A percentile compares a stretch with the other conserved stretches of the same genome.
These are phyloP conservation scores for Penicillium sp. DNA, from an alignment of 2,329 filamentous ascomycete species.

Conservation along the genomic window DNA sequence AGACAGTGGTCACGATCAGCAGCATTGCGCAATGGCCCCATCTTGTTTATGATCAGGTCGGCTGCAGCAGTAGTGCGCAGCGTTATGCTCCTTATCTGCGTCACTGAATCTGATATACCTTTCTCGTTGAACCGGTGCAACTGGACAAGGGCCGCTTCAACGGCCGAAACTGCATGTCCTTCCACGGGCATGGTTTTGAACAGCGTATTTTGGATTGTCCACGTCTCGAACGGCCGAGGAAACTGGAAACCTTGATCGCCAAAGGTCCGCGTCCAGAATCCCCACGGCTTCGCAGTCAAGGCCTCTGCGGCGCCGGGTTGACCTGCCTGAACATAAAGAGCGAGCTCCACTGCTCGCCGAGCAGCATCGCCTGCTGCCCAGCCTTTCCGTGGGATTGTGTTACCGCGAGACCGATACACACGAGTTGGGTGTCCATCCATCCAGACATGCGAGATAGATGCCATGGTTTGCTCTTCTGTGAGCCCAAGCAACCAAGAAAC, in stretches of 20 bases:
- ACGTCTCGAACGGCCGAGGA: constrained; percentile 18
- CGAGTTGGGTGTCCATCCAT: constrained; percentile 40
- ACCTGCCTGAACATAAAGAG: constrained; percentile 27
- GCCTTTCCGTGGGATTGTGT: constrained; percentile 41
- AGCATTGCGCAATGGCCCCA: constrained; percentile 24
- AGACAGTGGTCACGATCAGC: constrained; percentile 41
- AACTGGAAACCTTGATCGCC: constrained; percentile 19
- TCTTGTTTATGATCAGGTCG: constrained; percentile 35
- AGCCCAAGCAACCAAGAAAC: constrained; percentile 40
- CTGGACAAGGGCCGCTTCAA: constrained; percentile 33
- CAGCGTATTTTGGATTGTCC: constrained; percentile 24
- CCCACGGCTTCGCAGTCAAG: constrained; percentile 35
- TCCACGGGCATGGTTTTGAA: constrained; percentile 32
- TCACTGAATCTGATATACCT: constrained; percentile 9
- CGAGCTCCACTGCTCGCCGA: constrained; percentile 42
- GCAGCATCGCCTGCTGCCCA: constrained; percentile 46
- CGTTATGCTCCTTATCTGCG: constrained; percentile 26
- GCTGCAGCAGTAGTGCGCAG: constrained; percentile 33
- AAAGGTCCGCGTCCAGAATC: constrained; percentile 34
- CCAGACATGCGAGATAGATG: constrained; percentile 42
- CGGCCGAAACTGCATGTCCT: constrained; percentile 34
- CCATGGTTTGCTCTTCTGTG: constrained; percentile 31
- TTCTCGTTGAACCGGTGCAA: constrained; percentile 7
- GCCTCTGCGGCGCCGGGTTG: constrained; percentile 31
- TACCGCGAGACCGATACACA: constrained; percentile 33